These are phyloP conservation scores for Komagataella ulmi DNA, from an alignment of 805 yeast genomes.

Conservation along the genomic window DNA sequence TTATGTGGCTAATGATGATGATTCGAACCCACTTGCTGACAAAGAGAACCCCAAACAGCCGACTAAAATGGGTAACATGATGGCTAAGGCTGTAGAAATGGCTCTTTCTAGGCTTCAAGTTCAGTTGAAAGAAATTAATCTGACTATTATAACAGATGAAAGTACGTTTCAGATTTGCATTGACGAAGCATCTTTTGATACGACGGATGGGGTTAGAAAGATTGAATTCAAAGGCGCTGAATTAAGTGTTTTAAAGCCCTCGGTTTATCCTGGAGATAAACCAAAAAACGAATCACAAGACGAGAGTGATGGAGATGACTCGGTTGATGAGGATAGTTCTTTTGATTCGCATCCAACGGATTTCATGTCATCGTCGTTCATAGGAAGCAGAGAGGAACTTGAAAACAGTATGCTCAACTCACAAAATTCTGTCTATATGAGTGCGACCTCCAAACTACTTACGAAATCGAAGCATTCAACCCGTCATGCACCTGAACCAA, in stretches of 20 bases:
- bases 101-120: slow-evolving; percentile 50
- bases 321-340: slow-evolving; percentile 17
- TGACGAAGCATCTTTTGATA: slow-evolving; percentile 18
- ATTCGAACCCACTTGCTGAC: slow-evolving; percentile 4
- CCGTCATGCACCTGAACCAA: not conserved
- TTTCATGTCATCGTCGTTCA: slow-evolving; percentile 20
- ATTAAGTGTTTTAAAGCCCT: slow-evolving; percentile 27
- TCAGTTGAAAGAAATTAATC: slow-evolving; percentile 27
- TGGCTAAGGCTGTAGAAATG: slow-evolving; percentile 52
- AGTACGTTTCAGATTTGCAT: slow-evolving; percentile 20
- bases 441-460: slow-evolving; percentile 52
- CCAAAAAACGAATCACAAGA: slow-evolving; percentile 3
- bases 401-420: slow-evolving; percentile 45
- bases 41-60: slow-evolving; percentile 7
- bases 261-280: slow-evolving; percentile 16
- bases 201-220: slow-evolving; percentile 33
- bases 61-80: slow-evolving; percentile 38
- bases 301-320: slow-evolving; percentile 4
- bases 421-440: slow-evolving; percentile 66
- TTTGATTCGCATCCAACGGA: slow-evolving; percentile 15
- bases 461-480: slow-evolving; percentile 3
- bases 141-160: slow-evolving; percentile 36
- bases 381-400: slow-evolving; percentile 7
- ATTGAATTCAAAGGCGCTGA: slow-evolving; percentile 25
- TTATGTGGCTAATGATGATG: slow-evolving; percentile 3